A percentile compares a stretch with the other conserved stretches of the same genome.
Evolutionary conservation across 768 basidiomycete genomes (phyloP).

Genomic region (Russula compacta): DNA sequence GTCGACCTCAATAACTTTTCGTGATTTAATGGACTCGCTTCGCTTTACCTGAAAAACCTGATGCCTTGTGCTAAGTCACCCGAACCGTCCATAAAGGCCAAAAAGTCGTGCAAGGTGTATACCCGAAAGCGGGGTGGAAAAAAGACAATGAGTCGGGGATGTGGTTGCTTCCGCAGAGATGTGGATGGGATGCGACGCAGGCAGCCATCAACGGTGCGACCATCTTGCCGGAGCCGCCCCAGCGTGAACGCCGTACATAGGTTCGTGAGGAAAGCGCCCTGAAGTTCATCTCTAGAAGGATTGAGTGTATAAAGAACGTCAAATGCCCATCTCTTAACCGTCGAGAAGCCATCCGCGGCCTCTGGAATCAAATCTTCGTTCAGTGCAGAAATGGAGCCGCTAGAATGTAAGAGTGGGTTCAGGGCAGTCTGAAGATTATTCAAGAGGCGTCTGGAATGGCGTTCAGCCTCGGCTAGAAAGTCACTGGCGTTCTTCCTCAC

Average conservation of each 20-base stretch:
- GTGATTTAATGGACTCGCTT: neutral
- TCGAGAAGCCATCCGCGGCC: constrained; percentile 28
- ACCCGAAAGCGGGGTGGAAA: neutral
- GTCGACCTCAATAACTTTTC: neutral
- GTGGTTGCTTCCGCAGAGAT: neutral
- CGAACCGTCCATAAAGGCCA: constrained; percentile 13
- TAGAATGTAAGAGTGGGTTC: constrained; percentile 36
- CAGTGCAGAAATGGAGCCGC: constrained; percentile 37
- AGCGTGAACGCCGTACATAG: constrained; percentile 33
- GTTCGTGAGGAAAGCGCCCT: constrained; percentile 31
- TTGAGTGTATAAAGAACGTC: constrained; percentile 31
- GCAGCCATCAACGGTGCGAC: neutral
- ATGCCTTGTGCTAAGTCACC: constrained; percentile 35
- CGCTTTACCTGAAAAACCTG: constrained; percentile 25
- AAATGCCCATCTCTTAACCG: constrained; percentile 40
- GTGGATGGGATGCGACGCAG: neutral
- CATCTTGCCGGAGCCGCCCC: constrained; percentile 7
- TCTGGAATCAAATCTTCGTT: constrained; percentile 33
- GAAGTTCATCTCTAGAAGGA: constrained; percentile 15
- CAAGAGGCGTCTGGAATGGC: neutral
- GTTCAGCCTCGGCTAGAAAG: neutral
- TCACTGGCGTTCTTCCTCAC: neutral
- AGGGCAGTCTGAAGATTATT: constrained; percentile 37
- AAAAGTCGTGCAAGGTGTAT: neutral
- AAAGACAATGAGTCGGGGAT: neutral